These are phyloP conservation scores for Saksenaea vasiformis DNA, from an alignment of 371 early-diverging fungal genomes.

Conservation along the genomic window DNA sequence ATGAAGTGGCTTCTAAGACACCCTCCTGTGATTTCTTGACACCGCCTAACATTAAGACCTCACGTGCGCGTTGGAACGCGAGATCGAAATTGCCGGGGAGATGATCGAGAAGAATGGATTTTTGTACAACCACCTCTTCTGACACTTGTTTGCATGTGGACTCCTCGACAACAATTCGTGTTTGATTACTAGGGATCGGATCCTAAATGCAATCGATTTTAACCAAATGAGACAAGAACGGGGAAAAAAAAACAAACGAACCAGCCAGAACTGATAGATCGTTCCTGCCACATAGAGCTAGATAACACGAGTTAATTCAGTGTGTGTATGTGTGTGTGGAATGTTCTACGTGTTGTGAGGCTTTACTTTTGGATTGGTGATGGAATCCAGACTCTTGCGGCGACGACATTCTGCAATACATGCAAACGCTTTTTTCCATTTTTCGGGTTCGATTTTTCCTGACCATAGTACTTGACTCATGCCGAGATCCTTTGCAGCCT, in stretches of 20 bases:
- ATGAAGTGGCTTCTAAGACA: not conserved
- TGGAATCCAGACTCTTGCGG: constrained; percentile 25
- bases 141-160: constrained; percentile 34
- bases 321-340: no score
- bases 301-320: not conserved
- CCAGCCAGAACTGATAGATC: constrained; percentile 46
- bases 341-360: no score
- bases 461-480: constrained; percentile 27
- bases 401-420: constrained; percentile 29
- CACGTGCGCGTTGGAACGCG: constrained; percentile 33
- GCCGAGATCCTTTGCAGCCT: constrained; percentile 35
- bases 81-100: constrained; percentile 43
- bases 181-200: constrained; percentile 33
- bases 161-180: constrained; percentile 41
- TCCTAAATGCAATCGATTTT: no score
- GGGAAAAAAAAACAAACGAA: no score
- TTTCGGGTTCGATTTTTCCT: constrained; percentile 19
- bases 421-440: constrained; percentile 37
- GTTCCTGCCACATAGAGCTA: constrained; percentile 45
- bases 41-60: constrained; percentile 15
- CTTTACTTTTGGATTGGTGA: constrained; percentile 36
- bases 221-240: no score
- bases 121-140: constrained; percentile 30
- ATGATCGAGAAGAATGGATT: constrained; percentile 38
- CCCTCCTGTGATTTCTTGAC: not conserved